Evolutionary conservation across 2,329 filamentous ascomycete species (phyloP).

Genomic region (Colletotrichum liriopes): DNA sequence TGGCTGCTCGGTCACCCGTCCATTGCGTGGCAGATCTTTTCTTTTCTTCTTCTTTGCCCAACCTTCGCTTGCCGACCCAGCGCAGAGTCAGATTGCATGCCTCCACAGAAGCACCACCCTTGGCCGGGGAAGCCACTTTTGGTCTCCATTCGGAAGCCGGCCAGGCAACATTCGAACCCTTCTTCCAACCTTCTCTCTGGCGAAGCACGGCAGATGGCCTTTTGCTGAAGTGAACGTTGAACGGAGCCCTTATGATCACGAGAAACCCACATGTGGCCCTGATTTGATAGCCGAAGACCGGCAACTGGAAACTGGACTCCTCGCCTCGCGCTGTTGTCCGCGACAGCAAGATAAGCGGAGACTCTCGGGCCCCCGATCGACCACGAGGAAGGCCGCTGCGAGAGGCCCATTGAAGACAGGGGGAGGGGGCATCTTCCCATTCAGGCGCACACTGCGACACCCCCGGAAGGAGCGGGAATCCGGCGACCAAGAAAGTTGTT

Average conservation of each 20-base stretch:
- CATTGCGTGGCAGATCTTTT: constrained; percentile 34
- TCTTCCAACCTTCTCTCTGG: not conserved
- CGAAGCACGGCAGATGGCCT: not conserved
- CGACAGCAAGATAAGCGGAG: not conserved
- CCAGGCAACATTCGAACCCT: not conserved
- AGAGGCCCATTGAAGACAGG: not conserved
- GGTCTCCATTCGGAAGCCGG: constrained; percentile 8
- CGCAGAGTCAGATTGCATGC: constrained; percentile 9
- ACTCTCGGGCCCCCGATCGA: not conserved
- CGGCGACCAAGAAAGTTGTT: not conserved
- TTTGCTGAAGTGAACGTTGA: too few relatives aligned
- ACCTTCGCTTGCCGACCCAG: constrained; percentile 19
- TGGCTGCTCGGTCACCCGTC: constrained; percentile 11
- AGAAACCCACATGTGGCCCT: not conserved
- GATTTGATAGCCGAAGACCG: constrained; percentile 11
- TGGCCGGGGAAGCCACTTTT: constrained; percentile 2
- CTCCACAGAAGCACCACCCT: not conserved
- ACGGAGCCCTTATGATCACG: too few relatives aligned
- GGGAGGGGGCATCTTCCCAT: not conserved
- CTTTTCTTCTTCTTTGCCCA: constrained; percentile 14
- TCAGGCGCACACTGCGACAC: not conserved
- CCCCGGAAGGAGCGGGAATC: not conserved
- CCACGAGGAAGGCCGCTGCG: not conserved
- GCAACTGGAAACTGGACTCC: not conserved
- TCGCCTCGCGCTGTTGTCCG: not conserved